These are phyloP conservation scores for Kwoniella mangroviensis DNA, from an alignment of 768 basidiomycete species.

Conservation along the genomic window DNA sequence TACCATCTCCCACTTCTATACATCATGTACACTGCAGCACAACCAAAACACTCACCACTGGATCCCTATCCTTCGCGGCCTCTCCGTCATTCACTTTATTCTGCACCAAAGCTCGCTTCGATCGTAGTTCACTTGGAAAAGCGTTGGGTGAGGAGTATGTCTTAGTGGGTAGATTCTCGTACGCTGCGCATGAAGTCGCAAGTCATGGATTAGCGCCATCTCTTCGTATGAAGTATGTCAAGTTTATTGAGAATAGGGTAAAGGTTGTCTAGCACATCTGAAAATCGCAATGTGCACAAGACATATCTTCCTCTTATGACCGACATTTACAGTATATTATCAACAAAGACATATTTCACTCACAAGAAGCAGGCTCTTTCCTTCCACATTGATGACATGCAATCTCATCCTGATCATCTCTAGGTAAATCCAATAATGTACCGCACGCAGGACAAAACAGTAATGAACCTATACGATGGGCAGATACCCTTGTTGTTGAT, in stretches of 20 bases:
- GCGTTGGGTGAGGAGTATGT: constrained; percentile 92
- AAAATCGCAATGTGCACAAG: no score
- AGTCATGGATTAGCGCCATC: no score
- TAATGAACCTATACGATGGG: constrained; percentile 71
- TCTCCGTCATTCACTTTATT: constrained; percentile 65
- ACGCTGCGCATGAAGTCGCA: no score
- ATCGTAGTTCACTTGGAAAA: constrained; percentile 84
- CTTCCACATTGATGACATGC: constrained; percentile 86
- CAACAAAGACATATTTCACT: constrained; percentile 56
- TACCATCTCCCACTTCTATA: no score
- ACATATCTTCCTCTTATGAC: no score
- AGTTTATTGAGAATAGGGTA: no score
- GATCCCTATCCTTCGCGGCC: constrained; percentile 55
- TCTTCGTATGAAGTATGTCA: no score
- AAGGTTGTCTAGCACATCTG: no score
- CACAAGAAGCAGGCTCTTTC: constrained; percentile 85
- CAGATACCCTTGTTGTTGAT: constrained; percentile 17
- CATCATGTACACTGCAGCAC: no score
- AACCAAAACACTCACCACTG: constrained; percentile 52
- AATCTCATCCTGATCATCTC: constrained; percentile 70
- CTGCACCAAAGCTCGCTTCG: constrained; percentile 81
- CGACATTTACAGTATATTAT: no score
- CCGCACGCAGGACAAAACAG: constrained; percentile 94
- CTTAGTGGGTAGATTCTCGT: constrained; percentile 85
- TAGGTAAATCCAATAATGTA: constrained; percentile 82